Percentiles rank a stretch among this genome's conserved stretches.
Conservation (phyloP, 371 early-diverging fungal genomes). For the Saksenaea vasiformis region DNA sequence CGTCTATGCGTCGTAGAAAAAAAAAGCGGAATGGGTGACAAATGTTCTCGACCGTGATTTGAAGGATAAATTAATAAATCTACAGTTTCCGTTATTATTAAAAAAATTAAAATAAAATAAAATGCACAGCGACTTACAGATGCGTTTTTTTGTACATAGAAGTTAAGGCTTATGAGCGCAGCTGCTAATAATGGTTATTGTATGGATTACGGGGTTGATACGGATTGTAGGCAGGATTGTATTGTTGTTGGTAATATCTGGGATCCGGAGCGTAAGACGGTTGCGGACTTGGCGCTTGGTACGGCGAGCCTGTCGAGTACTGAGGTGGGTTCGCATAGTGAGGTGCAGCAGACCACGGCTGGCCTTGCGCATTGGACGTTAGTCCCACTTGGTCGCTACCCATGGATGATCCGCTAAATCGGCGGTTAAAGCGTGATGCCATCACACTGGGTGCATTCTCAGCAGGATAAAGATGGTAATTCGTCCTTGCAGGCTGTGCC, state of each 20-base stretch:
- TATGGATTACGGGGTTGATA: background rate
- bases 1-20: too few species aligned
- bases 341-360: conserved; percentile 6
- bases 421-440: background rate
- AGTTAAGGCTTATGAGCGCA: background rate
- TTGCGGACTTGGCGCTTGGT: background rate
- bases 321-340: background rate
- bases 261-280: background rate
- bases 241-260: background rate
- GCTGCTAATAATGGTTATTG: background rate
- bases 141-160: background rate
- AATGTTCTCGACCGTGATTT: background rate
- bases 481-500: background rate
- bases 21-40: too few species aligned
- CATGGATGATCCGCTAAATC: conserved; percentile 10
- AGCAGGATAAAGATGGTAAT: background rate
- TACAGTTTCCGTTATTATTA: background rate
- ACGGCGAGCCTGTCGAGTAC: background rate
- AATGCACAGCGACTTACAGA: background rate
- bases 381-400: conserved; percentile 13
- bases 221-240: background rate
- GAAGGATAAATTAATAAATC: background rate
- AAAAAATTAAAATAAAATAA: background rate
- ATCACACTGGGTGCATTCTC: conserved; percentile 6
- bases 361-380: conserved; percentile 8